These are phyloP conservation scores for Rubia occidens DNA, from an alignment of 305 asterid species.

Conservation along the genomic window DNA sequence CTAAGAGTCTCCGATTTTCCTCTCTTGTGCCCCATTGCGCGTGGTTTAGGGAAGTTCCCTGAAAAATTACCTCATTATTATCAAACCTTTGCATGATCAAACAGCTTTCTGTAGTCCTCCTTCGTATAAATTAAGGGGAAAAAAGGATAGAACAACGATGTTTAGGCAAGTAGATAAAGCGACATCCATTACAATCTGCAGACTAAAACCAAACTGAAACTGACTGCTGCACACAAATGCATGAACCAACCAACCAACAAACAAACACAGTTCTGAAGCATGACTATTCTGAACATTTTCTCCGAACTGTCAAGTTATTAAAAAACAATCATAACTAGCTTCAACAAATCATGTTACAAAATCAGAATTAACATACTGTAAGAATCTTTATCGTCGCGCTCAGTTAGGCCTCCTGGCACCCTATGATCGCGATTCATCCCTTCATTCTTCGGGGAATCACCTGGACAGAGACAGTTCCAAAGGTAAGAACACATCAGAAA, in stretches of 20 bases:
- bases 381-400: slow-evolving; percentile 30
- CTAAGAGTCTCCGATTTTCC: slow-evolving; percentile 90
- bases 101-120: background rate
- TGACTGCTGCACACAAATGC: background rate
- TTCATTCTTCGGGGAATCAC: slow-evolving; percentile 18
- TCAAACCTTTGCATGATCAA: background rate
- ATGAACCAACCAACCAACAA: background rate
- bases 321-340: background rate
- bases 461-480: slow-evolving; percentile 10
- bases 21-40: slow-evolving; percentile 51
- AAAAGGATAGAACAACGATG: background rate
- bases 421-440: slow-evolving; percentile 25
- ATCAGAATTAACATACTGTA: slow-evolving; percentile 23
- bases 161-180: background rate
- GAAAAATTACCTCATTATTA: slow-evolving; percentile 15
- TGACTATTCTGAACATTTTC: background rate
- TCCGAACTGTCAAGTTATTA: background rate
- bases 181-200: background rate
- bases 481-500: background rate
- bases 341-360: background rate
- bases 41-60: slow-evolving; percentile 43
- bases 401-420: slow-evolving; percentile 31
- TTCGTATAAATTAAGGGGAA: background rate
- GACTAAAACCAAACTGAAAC: background rate
- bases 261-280: background rate